Base-by-base conservation (phyloP, 148 eudicot genomes). In the Talinum fruticosum region DNA sequence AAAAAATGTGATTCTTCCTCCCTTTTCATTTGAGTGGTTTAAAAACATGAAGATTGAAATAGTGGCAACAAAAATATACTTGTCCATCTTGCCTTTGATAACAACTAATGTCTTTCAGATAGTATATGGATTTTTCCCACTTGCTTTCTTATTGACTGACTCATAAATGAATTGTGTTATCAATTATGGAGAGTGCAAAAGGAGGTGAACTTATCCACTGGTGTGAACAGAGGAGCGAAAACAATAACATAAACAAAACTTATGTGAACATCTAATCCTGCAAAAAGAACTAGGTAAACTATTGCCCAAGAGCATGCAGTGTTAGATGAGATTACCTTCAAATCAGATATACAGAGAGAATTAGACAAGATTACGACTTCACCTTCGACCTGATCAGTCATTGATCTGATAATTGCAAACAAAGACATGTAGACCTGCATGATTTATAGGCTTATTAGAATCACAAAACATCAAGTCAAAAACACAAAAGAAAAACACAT, bases 391-490 rank as follows among this genome's bases (percentile, higher is more conserved):
- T 88, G 89, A 85, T 91, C 90, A 61, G 87, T 86, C 90, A 96
- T 88, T 57, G 88, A 83, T 73, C 86, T 87, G 73, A 93, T 83
- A 73, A 80, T 84, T 72, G 97, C 85, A 86, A 93, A 96, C 38
- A 96, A 78, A 49, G 93, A 90, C 82, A 96, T 66, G 79, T 93
- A 93, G 75, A 96, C 97, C 99, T 96, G 90, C 88, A 89, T 37
- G 45, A 70, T 70, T 59, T 71, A 23, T n/a, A n/a, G n/a, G n/a
- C n/a, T n/a, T n/a, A n/a, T n/a, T n/a, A n/a, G n/a, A n/a, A n/a
- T n/a, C n/a, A n/a, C n/a, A n/a, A n/a, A n/a, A n/a, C n/a, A n/a
- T n/a, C n/a, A n/a, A n/a, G n/a, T n/a, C n/a, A n/a, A n/a, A n/a
- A n/a, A n/a, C n/a, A n/a, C n/a, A n/a, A n/a, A n/a, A n/a, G n/a